Evolutionary conservation across 768 basidiomycete genomes (phyloP), one percentile per base, ranked within the genome.

Genomic region (Sarcodon aspratus): DNA sequence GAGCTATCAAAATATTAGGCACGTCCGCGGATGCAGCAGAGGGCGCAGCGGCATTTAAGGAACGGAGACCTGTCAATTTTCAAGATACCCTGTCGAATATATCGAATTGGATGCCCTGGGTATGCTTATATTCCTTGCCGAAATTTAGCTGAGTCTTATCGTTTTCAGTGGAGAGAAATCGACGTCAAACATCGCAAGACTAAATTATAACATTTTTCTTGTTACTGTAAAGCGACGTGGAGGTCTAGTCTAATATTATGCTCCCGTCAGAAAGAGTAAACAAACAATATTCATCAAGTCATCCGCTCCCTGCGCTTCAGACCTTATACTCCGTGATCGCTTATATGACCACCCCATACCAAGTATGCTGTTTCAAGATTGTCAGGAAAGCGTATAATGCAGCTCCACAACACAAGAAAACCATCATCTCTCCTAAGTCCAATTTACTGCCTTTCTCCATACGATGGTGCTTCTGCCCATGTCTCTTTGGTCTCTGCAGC

Each of bases 71-170:
- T 6, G 70, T 71, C 2, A 69, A 65, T 38, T 77, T 79, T 50
- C 57, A 57, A 9, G 75, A 73, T 44, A 70, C 63, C 3, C 50
- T 78, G 48, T 68, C 69, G 1, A 66, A 66, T 36, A 27, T 59
- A 47, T 52, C 60, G n/a, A 63, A 67, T 3, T 75, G 72, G 70
- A 70, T 67, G 50, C 74, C 78, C 37, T 79, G 76, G 76, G 78
- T 78, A 47, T 54, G 73, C 55, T 33, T 27, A 17, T 10, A 44
- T 10, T 9, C 11, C 17, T 4, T 11, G 31, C 34, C n/a, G 5
- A 32, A 40, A 9, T 3, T 38, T 0, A 8, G 31, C 21, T 35
- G 46, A 50, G 37, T 12, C 33, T 33, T 9, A 10, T 35, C 12
- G 34, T 17, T 35, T 15, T 40, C 36, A 74, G 72, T 73, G 72